These are phyloP conservation scores for Cryphonectria naterciae DNA, from an alignment of 2,329 filamentous ascomycete genomes.

Conservation along the genomic window DNA sequence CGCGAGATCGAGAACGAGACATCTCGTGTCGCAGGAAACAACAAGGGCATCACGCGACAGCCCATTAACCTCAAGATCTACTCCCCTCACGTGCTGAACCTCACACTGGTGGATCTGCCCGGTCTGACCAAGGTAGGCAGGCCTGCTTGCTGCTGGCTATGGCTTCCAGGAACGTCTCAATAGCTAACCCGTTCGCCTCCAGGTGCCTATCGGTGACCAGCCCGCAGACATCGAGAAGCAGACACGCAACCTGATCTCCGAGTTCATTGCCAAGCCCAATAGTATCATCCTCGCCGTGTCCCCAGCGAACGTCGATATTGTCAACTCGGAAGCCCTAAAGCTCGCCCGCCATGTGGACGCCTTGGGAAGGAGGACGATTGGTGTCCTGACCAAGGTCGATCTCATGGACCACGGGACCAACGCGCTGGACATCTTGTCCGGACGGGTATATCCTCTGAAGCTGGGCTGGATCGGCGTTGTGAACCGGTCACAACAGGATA, in stretches of 20 bases:
- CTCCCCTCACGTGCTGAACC: conserved; percentile 95
- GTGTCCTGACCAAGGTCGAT: conserved; percentile 98
- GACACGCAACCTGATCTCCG: conserved; percentile 96
- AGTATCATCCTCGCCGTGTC: conserved; percentile 97
- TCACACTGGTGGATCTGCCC: conserved; percentile 94
- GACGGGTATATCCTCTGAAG: conserved; percentile 94
- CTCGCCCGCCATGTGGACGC: conserved; percentile 95
- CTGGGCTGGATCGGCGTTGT: conserved; percentile 98
- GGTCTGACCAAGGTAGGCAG: conserved; percentile 71
- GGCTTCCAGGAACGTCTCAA: neutral
- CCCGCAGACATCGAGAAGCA: conserved; percentile 95
- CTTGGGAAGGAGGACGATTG: conserved; percentile 95
- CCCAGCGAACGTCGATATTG: conserved; percentile 94
- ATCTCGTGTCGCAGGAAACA: conserved; percentile 92
- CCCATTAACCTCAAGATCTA: conserved; percentile 99
- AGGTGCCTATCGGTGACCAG: conserved; percentile 95
- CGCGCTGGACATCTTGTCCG: conserved; percentile 96
- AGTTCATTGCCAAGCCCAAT: conserved; percentile 98
- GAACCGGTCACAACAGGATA: conserved; percentile 97
- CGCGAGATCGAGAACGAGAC: conserved; percentile 98
- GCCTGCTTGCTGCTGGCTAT: no score
- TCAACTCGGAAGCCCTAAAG: conserved; percentile 97
- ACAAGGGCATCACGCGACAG: conserved; percentile 93
- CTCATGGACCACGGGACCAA: conserved; percentile 99
- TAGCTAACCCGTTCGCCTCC: conserved; percentile 3